Evolutionary conservation across 2,329 filamentous ascomycete species (phyloP).

Genomic region (Nemania diffusa): DNA sequence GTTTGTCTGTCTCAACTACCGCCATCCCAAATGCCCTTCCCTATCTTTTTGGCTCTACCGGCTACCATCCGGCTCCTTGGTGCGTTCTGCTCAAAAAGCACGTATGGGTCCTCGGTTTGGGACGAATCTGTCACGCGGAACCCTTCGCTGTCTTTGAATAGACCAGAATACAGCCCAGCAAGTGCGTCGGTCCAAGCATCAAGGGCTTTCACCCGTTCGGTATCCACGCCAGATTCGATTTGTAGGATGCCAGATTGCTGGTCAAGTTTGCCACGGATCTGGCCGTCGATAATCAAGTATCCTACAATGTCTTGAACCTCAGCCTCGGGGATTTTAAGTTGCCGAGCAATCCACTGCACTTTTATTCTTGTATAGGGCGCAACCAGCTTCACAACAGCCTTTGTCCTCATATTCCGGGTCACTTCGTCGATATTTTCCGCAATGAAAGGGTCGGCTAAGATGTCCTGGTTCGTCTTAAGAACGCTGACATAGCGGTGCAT

Average conservation of each 20-base stretch:
- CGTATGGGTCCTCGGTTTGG: slow-evolving; percentile 37
- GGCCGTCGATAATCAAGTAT: slow-evolving; percentile 90
- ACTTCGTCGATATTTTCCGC: slow-evolving; percentile 99
- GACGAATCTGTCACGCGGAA: slow-evolving; percentile 38
- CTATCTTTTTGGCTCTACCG: slow-evolving; percentile 7
- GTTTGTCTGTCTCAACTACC: not conserved
- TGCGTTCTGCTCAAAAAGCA: slow-evolving; percentile 11
- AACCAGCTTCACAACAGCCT: slow-evolving; percentile 91
- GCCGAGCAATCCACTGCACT: slow-evolving; percentile 84
- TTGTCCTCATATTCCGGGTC: slow-evolving; percentile 96
- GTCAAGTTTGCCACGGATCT: slow-evolving; percentile 88
- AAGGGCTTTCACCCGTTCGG: slow-evolving; percentile 78
- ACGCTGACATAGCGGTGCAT: slow-evolving; percentile 92
- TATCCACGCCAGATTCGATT: slow-evolving; percentile 78
- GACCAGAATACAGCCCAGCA: slow-evolving; percentile 72
- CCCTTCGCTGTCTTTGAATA: slow-evolving; percentile 74
- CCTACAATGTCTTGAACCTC: slow-evolving; percentile 97
- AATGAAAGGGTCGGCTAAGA: slow-evolving; percentile 93
- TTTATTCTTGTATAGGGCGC: slow-evolving; percentile 95
- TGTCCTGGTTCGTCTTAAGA: slow-evolving; percentile 85
- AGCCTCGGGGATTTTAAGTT: slow-evolving; percentile 86
- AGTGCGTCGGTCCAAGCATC: slow-evolving; percentile 78
- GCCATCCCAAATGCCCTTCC: slow-evolving; percentile 16
- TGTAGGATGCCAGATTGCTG: slow-evolving; percentile 86
- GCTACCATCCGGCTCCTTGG: not conserved